Conservation (phyloP, 257 asterid genomes). For the Hygrophila difformis region DNA sequence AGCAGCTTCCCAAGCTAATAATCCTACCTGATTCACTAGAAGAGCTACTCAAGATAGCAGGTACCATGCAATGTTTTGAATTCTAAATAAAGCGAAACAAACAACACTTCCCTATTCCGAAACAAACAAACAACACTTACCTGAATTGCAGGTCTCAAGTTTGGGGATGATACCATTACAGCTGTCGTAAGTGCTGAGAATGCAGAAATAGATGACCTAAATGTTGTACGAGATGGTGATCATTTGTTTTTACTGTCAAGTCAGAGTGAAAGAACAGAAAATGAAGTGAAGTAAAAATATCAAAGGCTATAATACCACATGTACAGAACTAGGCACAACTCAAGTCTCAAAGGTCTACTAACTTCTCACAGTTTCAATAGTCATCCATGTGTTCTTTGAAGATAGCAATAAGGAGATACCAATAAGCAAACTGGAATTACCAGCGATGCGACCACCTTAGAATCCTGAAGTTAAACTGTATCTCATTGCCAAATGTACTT, state of each 20-base stretch:
- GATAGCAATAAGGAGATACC: conserved; percentile 17
- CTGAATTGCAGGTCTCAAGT: conserved; percentile 68
- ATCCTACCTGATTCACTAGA: conserved; percentile 59
- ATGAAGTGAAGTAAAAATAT: too few relatives aligned
- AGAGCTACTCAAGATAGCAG: conserved; percentile 56
- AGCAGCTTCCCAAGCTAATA: conserved; percentile 40
- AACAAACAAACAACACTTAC: conserved; percentile 19
- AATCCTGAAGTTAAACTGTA: conserved; percentile 18
- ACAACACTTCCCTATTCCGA: conserved; percentile 7
- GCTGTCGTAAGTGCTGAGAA: conserved; percentile 46
- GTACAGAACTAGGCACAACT: too few relatives aligned
- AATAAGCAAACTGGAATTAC: conserved; percentile 12
- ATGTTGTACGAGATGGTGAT: conserved; percentile 76
- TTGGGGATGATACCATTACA: conserved; percentile 38
- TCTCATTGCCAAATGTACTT: conserved; percentile 15
- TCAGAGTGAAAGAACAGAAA: too few relatives aligned
- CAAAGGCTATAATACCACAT: too few relatives aligned
- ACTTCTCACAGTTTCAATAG: too few relatives aligned
- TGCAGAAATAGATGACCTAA: conserved; percentile 73
- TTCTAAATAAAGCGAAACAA: background rate
- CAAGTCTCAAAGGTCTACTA: too few relatives aligned
- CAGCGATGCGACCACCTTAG: conserved; percentile 20
- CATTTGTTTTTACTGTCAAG: conserved; percentile 73
- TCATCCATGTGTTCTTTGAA: conserved; percentile 16
- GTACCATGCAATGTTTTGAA: conserved; percentile 28